These are phyloP conservation scores for Mycena alexandri DNA, from an alignment of 768 basidiomycete species.

Conservation along the genomic window DNA sequence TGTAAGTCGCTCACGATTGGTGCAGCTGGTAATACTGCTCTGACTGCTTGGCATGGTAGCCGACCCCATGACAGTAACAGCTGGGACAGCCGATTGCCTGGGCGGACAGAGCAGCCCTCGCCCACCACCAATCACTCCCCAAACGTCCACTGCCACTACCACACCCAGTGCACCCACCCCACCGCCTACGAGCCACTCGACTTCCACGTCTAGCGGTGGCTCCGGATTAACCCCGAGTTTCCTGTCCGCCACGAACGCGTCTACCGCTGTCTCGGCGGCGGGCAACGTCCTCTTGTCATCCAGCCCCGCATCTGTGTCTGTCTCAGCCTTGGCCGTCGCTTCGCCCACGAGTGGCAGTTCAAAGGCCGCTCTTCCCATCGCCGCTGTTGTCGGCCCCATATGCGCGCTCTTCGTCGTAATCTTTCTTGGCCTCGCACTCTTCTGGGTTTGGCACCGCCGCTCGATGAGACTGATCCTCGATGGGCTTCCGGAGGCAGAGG, in stretches of 20 bases:
- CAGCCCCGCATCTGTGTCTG: too few species aligned
- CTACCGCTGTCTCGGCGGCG: too few species aligned
- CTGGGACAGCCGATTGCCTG: slow-evolving; percentile 14
- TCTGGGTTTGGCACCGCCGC: slow-evolving; percentile 4
- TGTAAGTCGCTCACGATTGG: background rate
- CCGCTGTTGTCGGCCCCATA: background rate
- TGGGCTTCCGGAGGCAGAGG: background rate
- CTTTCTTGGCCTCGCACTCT: background rate
- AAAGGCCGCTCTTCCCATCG: background rate
- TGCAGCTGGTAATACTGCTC: background rate
- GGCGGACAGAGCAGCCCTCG: background rate
- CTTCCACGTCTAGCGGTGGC: background rate
- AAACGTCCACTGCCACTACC: background rate
- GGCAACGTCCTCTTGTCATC: too few species aligned
- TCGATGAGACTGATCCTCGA: background rate
- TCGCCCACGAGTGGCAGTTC: background rate
- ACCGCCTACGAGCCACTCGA: background rate
- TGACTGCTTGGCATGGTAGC: background rate
- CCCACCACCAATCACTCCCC: background rate
- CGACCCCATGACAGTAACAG: background rate
- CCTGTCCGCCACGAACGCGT: background rate
- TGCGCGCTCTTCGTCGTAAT: background rate
- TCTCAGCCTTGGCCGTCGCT: too few species aligned
- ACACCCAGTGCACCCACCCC: too few species aligned
- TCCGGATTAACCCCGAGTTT: background rate